These are phyloP conservation scores for Penicillium sp. DNA, from an alignment of 2,329 filamentous ascomycete species.

Conservation along the genomic window DNA sequence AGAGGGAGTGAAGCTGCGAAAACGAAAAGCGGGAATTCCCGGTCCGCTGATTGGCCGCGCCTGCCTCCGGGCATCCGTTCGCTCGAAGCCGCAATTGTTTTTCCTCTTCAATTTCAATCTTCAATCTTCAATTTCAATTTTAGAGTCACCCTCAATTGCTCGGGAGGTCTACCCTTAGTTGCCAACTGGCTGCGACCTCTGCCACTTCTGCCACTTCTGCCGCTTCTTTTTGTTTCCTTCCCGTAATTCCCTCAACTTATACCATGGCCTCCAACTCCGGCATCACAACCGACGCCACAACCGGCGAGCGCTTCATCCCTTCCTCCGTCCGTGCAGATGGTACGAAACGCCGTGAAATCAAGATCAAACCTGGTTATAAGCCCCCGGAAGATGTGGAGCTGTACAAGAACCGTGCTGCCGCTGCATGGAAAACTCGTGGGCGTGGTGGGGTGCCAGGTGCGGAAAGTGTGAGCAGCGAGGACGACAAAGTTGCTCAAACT, in stretches of 20 bases:
- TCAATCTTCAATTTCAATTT: too few relatives aligned
- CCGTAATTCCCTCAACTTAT: background rate
- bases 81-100: slow-evolving; percentile 6
- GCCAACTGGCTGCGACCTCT: too few relatives aligned
- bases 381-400: slow-evolving; percentile 95
- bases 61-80: slow-evolving; percentile 31
- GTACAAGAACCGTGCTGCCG: slow-evolving; percentile 90
- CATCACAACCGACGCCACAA: slow-evolving; percentile 74
- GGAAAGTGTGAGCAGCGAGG: slow-evolving; percentile 57
- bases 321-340: slow-evolving; percentile 86
- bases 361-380: slow-evolving; percentile 88
- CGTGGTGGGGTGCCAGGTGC: slow-evolving; percentile 77
- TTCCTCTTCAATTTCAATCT: slow-evolving; percentile 14
- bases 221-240: background rate
- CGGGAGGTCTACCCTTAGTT: too few relatives aligned
- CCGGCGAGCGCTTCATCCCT: slow-evolving; percentile 86
- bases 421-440: slow-evolving; percentile 78
- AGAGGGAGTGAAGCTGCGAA: slow-evolving; percentile 23
- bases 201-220: too few relatives aligned
- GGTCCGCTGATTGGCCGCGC: slow-evolving; percentile 42
- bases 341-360: slow-evolving; percentile 90
- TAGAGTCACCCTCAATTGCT: too few relatives aligned
- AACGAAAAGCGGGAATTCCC: slow-evolving; percentile 45
- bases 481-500: slow-evolving; percentile 53
- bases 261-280: slow-evolving; percentile 53